phyloP scores from a whole-genome alignment of 805 yeast species.

The Saccharomycopsis amapae region DNA sequence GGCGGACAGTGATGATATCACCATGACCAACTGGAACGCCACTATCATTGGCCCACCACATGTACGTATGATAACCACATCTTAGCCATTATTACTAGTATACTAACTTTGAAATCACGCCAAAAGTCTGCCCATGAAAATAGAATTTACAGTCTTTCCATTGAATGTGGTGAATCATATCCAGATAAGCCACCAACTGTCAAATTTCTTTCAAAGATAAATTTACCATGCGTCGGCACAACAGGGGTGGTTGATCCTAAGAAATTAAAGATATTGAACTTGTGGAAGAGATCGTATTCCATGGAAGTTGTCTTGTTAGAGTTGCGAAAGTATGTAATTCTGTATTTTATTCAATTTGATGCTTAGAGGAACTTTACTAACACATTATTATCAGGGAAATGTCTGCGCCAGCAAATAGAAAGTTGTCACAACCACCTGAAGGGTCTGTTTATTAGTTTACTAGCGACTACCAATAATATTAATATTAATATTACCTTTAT shows the following conservation, averaged over 20 bases:
- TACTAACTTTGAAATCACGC: neutral
- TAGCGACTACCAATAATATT: neutral
- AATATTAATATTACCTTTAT: neutral
- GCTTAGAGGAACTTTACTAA: neutral
- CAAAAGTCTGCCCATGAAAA: slow-evolving; percentile 69
- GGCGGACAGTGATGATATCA: slow-evolving; percentile 80
- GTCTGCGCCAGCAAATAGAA: slow-evolving; percentile 79
- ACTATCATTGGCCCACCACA: slow-evolving; percentile 98
- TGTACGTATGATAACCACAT: slow-evolving; percentile 19
- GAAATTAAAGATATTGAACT: slow-evolving; percentile 59
- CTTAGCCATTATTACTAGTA: neutral
- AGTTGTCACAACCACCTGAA: slow-evolving; percentile 86
- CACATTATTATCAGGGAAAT: slow-evolving; percentile 41
- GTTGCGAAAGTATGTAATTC: slow-evolving; percentile 47
- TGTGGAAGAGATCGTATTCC: slow-evolving; percentile 86
- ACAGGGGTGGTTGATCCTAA: slow-evolving; percentile 49
- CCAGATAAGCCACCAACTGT: slow-evolving; percentile 89
- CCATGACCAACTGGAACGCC: slow-evolving; percentile 96
- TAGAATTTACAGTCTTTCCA: slow-evolving; percentile 77
- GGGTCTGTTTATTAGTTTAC: slow-evolving; percentile 52
- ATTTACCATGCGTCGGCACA: slow-evolving; percentile 83
- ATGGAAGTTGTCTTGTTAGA: slow-evolving; percentile 92
- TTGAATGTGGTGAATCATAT: slow-evolving; percentile 75
- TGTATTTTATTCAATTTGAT: slow-evolving; percentile 9
- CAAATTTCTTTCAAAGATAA: slow-evolving; percentile 73